phyloP scores from a whole-genome alignment of 2,329 filamentous ascomycete genomes.

The Calcarisporium arbuscula region DNA sequence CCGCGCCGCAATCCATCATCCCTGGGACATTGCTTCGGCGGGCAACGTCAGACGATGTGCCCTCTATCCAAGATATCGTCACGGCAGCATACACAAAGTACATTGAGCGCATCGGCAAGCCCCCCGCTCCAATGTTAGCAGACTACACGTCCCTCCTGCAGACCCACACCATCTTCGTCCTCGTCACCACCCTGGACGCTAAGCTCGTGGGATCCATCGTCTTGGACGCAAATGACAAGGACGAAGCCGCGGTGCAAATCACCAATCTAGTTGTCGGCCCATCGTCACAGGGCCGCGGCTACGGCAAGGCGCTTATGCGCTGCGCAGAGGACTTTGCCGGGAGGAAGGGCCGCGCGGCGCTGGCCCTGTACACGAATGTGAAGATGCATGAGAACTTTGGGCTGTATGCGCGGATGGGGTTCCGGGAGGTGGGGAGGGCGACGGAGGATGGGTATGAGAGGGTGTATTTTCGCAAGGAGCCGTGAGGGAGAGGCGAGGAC shows the following conservation, averaged over 20 bases:
- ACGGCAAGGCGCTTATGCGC: slow-evolving; percentile 23
- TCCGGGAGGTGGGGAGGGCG: slow-evolving; percentile 21
- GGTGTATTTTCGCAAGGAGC: slow-evolving; percentile 26
- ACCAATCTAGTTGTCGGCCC: slow-evolving; percentile 23
- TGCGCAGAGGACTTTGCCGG: slow-evolving; percentile 22
- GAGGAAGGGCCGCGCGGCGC: slow-evolving; percentile 12
- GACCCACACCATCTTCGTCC: slow-evolving; percentile 17
- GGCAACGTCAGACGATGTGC: not conserved
- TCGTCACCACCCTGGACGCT: slow-evolving; percentile 7
- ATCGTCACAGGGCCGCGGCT: slow-evolving; percentile 23
- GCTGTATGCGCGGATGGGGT: slow-evolving; percentile 24
- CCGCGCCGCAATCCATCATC: too few relatives aligned
- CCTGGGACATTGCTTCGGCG: too few relatives aligned
- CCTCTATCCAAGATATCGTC: slow-evolving; percentile 21
- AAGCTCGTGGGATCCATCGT: slow-evolving; percentile 22
- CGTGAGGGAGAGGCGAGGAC: too few relatives aligned
- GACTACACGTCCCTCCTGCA: slow-evolving; percentile 24
- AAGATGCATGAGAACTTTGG: slow-evolving; percentile 27
- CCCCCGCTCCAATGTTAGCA: slow-evolving; percentile 28
- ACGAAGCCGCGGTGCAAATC: slow-evolving; percentile 14
- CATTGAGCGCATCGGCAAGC: slow-evolving; percentile 25
- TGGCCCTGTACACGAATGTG: slow-evolving; percentile 27
- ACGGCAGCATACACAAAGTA: slow-evolving; percentile 26
- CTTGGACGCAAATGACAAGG: slow-evolving; percentile 12
- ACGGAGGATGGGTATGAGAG: slow-evolving; percentile 25